These are phyloP conservation scores for Venturia carpophila DNA, from an alignment of 2,329 filamentous ascomycete genomes.

Conservation along the genomic window DNA sequence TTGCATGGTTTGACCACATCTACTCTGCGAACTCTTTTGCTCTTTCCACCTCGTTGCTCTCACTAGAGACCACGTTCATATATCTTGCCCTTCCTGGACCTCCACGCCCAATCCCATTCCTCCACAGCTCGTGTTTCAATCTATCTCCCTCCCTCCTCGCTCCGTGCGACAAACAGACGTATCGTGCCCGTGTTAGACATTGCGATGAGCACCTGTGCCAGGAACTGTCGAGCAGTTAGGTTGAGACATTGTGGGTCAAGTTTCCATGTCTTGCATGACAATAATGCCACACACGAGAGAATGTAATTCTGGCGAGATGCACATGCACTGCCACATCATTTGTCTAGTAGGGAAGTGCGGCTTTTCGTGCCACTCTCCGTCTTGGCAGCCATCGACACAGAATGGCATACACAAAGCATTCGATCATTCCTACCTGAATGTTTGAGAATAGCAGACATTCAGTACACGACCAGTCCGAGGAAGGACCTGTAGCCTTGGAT, in stretches of 20 bases:
- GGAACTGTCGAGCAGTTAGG: not conserved
- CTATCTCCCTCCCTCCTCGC: not conserved
- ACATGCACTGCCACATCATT: not conserved
- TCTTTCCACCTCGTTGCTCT: no score
- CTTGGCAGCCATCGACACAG: not conserved
- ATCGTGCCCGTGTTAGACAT: conserved; percentile 3
- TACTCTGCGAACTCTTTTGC: not conserved
- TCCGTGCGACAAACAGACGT: not conserved
- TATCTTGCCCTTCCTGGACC: conserved; percentile 9
- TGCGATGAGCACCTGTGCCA: not conserved
- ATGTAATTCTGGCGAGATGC: not conserved
- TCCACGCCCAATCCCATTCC: conserved; percentile 1
- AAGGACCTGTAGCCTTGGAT: not conserved
- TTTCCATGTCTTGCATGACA: conserved; percentile 1
- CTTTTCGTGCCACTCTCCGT: not conserved
- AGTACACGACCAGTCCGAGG: not conserved
- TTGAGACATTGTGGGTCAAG: not conserved
- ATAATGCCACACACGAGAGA: not conserved
- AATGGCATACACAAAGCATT: not conserved
- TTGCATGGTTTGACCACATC: not conserved
- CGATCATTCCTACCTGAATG: not conserved
- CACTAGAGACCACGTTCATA: not conserved
- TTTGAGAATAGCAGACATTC: not conserved
- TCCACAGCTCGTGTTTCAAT: conserved; percentile 3
- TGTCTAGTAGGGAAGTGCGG: not conserved